Base-by-base conservation (phyloP, 139 green algal species). In the Haematococcus sp. region DNA sequence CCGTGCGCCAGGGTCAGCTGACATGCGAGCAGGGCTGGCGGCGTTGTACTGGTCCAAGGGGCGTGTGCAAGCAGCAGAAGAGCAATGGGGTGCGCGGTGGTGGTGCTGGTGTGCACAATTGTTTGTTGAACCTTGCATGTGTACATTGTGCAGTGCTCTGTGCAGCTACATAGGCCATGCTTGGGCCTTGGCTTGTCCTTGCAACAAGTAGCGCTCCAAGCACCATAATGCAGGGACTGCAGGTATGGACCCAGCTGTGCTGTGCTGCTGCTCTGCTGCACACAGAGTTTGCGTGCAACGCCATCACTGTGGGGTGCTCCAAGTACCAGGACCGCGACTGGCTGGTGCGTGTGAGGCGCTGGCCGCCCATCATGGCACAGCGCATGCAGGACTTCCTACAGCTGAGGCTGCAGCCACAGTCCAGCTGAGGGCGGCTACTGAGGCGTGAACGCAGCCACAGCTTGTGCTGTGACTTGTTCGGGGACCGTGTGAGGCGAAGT, bases 1-100 rank as follows among this genome's bases (percentile, higher is more conserved):
- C 16, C 72, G 91, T 0, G 92, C 92, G 0, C 90, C 93, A 0
- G 93, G 92, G 27, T 88, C 64, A 20, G 86, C 86, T 0, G 93
- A 97, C 82, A 94, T 94, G 82, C 78, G 92, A 0, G 92, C 88
- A 2, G 93, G 89, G 7, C 83, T 96, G 23, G 87, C 92, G 0
- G 91, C 93, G 3, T 72, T 96, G 52, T 93, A 93, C 70, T 97
- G 87, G 82, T 51, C 35, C 25, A 51, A 68, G 31, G 92, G 91
- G 1, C 23, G 72, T 4, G 65, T 82, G 68, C 63, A 78, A 16
- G 31, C 78, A 31, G 90, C 91, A 20, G 91, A 96, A 68, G 66
- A 76, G 27, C 60, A 80, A 66, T 95, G 90, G 88, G 56, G 92
- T 58, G 35, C 20, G 28, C 11, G 30, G 15, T 74, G 30, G 4